Conservation (phyloP, 1,284 basidiomycete species). For the Trametes versicolor region DNA sequence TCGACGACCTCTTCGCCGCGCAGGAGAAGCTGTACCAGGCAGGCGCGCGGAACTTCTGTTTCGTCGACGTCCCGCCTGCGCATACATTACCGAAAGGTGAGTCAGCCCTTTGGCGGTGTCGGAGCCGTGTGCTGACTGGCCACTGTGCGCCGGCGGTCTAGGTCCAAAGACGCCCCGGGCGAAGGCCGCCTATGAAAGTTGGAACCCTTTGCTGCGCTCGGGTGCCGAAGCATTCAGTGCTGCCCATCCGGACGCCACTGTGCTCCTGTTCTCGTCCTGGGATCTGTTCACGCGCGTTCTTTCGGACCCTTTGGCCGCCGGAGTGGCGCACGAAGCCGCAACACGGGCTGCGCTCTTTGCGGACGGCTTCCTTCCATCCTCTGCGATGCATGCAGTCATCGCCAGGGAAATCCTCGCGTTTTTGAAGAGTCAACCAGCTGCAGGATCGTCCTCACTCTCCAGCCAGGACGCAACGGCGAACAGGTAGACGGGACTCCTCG, state of each 20-base stretch:
- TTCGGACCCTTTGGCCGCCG: conserved; percentile 50
- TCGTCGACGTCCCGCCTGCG: conserved; percentile 68
- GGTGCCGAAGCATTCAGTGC: conserved; percentile 48
- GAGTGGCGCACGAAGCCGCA: conserved; percentile 47
- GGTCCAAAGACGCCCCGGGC: conserved; percentile 17
- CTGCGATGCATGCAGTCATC: conserved; percentile 15
- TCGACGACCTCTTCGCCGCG: conserved; percentile 43
- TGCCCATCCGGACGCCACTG: conserved; percentile 53
- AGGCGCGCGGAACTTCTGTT: conserved; percentile 67
- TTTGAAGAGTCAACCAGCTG: not conserved
- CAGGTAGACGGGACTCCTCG: no score
- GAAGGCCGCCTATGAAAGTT: conserved; percentile 42
- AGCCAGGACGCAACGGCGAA: not conserved
- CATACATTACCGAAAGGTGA: conserved; percentile 40
- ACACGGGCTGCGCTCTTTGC: conserved; percentile 13
- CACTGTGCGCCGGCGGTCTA: not conserved
- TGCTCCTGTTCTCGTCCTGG: conserved; percentile 58
- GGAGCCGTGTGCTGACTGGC: conserved; percentile 20
- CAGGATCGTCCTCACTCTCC: not conserved
- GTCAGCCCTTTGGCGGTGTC: conserved; percentile 47
- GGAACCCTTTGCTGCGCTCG: conserved; percentile 54
- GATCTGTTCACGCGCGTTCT: conserved; percentile 54
- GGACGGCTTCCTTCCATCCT: conserved; percentile 25
- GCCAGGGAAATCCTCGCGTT: conserved; percentile 6
- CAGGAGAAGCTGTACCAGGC: conserved; percentile 56